Percentiles rank a stretch among this genome's conserved stretches.
Conservation (phyloP, 2,329 filamentous ascomycete genomes). For the Botrytis squamosa region DNA sequence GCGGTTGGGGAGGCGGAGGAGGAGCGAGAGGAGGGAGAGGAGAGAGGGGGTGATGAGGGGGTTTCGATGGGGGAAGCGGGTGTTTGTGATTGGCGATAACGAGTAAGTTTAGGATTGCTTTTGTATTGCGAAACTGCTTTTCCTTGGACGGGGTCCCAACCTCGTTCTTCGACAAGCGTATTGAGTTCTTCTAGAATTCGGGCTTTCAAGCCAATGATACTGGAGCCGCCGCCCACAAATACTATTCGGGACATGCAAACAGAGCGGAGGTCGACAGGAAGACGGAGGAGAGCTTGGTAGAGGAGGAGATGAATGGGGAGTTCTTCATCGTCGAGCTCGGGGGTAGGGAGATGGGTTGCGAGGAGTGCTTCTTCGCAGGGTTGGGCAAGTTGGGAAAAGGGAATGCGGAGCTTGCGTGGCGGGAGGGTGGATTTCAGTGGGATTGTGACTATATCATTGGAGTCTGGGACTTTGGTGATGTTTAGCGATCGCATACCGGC, state of each 20-base stretch:
- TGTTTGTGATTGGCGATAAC: neutral
- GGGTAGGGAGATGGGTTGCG: conserved; percentile 51
- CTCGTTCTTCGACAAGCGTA: conserved; percentile 61
- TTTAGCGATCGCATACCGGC: conserved; percentile 32
- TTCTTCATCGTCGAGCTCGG: conserved; percentile 82
- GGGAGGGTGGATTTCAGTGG: conserved; percentile 46
- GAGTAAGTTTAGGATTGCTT: conserved; percentile 10
- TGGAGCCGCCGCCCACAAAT: conserved; percentile 78
- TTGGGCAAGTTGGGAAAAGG: conserved; percentile 68
- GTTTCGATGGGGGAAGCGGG: neutral
- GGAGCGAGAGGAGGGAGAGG: neutral
- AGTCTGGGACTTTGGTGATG: conserved; percentile 26
- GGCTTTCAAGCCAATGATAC: conserved; percentile 74
- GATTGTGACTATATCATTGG: conserved; percentile 41
- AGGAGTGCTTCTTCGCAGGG: conserved; percentile 78
- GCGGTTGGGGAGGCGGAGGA: neutral
- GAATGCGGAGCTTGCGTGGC: conserved; percentile 59
- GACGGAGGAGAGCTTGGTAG: conserved; percentile 70
- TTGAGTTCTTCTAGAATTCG: conserved; percentile 75
- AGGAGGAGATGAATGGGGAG: conserved; percentile 73
- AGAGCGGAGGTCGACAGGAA: conserved; percentile 80
- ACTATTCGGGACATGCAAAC: conserved; percentile 86
- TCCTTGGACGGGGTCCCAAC: conserved; percentile 70
- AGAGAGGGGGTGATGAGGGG: neutral
- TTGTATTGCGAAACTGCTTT: conserved; percentile 19